Percentiles rank a stretch among this genome's conserved stretches.
Conservation (phyloP, 1,284 basidiomycete genomes). For the Trichosporon coremiiforme region DNA sequence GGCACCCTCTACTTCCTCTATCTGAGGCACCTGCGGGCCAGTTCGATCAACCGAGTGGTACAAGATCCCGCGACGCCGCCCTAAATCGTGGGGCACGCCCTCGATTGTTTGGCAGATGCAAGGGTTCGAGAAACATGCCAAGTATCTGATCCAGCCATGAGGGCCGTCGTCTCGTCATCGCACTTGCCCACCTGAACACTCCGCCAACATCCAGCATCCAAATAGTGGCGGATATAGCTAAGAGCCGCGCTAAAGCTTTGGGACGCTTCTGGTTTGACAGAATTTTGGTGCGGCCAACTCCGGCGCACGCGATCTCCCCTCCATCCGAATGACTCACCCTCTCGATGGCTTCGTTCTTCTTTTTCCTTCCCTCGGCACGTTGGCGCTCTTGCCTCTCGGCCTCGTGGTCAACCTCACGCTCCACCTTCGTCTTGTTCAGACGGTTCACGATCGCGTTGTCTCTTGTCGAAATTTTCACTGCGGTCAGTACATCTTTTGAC, state of each 20-base stretch:
- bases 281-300: background rate
- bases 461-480: constrained; percentile 75
- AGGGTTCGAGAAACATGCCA: background rate
- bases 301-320: background rate
- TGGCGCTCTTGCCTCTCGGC: constrained; percentile 80
- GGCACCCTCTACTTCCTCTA: too few relatives aligned
- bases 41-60: too few relatives aligned
- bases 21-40: too few relatives aligned
- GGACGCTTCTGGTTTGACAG: too few relatives aligned
- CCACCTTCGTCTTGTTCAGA: constrained; percentile 90
- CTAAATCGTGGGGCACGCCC: too few relatives aligned
- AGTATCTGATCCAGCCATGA: background rate
- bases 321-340: constrained; percentile 46
- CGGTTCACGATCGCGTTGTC: constrained; percentile 91
- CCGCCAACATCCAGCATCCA: background rate
- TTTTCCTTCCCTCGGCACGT: constrained; percentile 70
- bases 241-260: background rate
- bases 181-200: background rate
- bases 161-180: too few relatives aligned
- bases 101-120: background rate
- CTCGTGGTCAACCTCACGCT: constrained; percentile 85
- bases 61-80: too few relatives aligned
- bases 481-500: background rate
- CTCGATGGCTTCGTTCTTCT: constrained; percentile 65
- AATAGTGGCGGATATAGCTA: background rate